Evolutionary conservation across 306 rosid species (phyloP).

Genomic region (Castanea crenata): DNA sequence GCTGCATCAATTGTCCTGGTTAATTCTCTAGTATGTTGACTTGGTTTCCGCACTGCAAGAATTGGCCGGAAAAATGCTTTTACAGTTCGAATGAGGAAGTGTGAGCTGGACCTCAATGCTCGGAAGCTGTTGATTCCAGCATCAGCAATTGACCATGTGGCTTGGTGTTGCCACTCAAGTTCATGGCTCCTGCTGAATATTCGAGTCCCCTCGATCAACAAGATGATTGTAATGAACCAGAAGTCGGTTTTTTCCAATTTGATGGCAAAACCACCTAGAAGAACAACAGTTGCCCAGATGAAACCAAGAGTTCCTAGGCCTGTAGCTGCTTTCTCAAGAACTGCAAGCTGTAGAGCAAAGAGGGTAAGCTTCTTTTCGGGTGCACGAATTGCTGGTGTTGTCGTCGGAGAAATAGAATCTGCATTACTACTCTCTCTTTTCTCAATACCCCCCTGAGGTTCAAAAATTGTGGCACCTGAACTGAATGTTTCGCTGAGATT

Average conservation of each 20-base stretch:
- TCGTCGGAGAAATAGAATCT: slow-evolving; percentile 14
- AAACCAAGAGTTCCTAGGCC: slow-evolving; percentile 91
- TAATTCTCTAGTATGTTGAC: slow-evolving; percentile 27
- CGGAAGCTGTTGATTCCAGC: slow-evolving; percentile 66
- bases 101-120: slow-evolving; percentile 49
- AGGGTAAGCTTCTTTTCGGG: slow-evolving; percentile 89
- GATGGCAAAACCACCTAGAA: slow-evolving; percentile 86
- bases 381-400: slow-evolving; percentile 35
- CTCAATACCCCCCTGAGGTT: slow-evolving; percentile 43
- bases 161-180: slow-evolving; percentile 97
- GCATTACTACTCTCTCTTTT: slow-evolving; percentile 45
- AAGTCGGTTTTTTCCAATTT: slow-evolving; percentile 70
- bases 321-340: slow-evolving; percentile 85
- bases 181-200: slow-evolving; percentile 95
- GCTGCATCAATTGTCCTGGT: slow-evolving; percentile 15
- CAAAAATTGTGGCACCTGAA: slow-evolving; percentile 47
- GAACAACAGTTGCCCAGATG: slow-evolving; percentile 94
- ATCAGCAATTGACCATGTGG: slow-evolving; percentile 80
- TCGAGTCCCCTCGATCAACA: slow-evolving; percentile 79
- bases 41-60: slow-evolving; percentile 21
- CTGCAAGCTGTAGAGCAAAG: slow-evolving; percentile 81
- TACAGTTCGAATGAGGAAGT: slow-evolving; percentile 30
- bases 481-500: slow-evolving; percentile 44
- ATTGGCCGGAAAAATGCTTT: slow-evolving; percentile 48
- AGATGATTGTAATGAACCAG: slow-evolving; percentile 84